Conservation (phyloP, 176 grass and related monocot species). For the Phyllostachys edulis region DNA sequence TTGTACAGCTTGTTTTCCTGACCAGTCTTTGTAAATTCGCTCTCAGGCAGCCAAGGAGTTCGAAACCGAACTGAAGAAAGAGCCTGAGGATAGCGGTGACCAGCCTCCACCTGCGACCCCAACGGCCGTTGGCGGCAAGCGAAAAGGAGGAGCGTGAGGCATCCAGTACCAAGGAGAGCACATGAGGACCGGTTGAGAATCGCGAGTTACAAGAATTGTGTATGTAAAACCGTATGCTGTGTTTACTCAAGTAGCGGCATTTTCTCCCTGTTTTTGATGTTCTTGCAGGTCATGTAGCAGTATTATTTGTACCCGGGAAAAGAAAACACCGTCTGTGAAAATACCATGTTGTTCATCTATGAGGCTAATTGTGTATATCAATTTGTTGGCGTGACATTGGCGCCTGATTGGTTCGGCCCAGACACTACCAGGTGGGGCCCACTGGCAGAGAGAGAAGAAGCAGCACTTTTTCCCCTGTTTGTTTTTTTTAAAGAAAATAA, state of each 20-base stretch:
- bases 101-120: slow-evolving; percentile 43
- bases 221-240: slow-evolving; percentile 28
- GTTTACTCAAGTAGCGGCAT: slow-evolving; percentile 3
- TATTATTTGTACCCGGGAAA: slow-evolving; percentile 15
- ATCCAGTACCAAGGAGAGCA: slow-evolving; percentile 60
- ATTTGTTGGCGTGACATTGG: neutral
- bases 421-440: neutral
- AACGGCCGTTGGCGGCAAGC: slow-evolving; percentile 9
- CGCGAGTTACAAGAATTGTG: neutral
- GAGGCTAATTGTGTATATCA: neutral
- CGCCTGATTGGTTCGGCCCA: too few species aligned
- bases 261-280: slow-evolving; percentile 3
- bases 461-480: neutral
- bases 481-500: neutral
- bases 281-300: slow-evolving; percentile 18
- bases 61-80: slow-evolving; percentile 73
- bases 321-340: neutral
- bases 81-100: slow-evolving; percentile 34
- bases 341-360: slow-evolving; percentile 24
- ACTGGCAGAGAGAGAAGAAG: neutral
- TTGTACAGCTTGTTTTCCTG: neutral
- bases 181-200: too few species aligned
- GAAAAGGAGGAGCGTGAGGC: slow-evolving; percentile 54
- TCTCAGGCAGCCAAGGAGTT: slow-evolving; percentile 83
- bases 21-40: neutral